Conservation (phyloP, 1,139 yeast genomes). For the Debaryomyces robertsiae region DNA sequence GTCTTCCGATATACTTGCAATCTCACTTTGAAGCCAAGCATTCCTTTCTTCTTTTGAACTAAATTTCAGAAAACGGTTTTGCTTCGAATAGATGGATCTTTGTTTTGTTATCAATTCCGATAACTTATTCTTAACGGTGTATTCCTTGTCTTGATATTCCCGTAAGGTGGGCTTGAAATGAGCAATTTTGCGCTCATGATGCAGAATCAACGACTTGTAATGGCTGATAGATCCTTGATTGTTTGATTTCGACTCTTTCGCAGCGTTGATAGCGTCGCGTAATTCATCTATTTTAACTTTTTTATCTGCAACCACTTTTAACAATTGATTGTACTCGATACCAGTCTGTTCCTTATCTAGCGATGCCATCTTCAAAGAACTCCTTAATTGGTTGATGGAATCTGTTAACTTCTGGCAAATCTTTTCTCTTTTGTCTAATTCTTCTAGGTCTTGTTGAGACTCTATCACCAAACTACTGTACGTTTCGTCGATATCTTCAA, state of each 20-base stretch:
- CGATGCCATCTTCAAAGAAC: slow-evolving; percentile 39
- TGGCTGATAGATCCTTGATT: slow-evolving; percentile 22
- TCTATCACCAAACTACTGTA: slow-evolving; percentile 54
- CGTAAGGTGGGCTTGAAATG: slow-evolving; percentile 46
- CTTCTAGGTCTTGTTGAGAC: slow-evolving; percentile 45
- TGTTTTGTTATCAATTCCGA: slow-evolving; percentile 54
- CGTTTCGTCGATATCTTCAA: slow-evolving; percentile 63
- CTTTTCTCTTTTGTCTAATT: slow-evolving; percentile 51
- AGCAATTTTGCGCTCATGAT: slow-evolving; percentile 26
- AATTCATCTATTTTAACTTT: slow-evolving; percentile 41
- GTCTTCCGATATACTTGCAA: slow-evolving; percentile 23
- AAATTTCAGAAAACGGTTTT: slow-evolving; percentile 70
- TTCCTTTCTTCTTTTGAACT: slow-evolving; percentile 61
- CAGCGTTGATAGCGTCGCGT: slow-evolving; percentile 17
- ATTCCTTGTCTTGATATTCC: slow-evolving; percentile 44
- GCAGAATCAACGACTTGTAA: slow-evolving; percentile 21
- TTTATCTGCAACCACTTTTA: slow-evolving; percentile 43
- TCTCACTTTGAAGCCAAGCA: slow-evolving; percentile 57
- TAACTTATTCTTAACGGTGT: slow-evolving; percentile 40
- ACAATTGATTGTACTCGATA: slow-evolving; percentile 50
- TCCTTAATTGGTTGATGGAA: slow-evolving; percentile 44
- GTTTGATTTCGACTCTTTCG: slow-evolving; percentile 19
- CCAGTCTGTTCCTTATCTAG: slow-evolving; percentile 57
- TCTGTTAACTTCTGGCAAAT: slow-evolving; percentile 50
- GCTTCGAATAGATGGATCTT: slow-evolving; percentile 69